A percentile compares a stretch with the other conserved stretches of the same genome.
These are phyloP conservation scores for Emergomyces pasteurianus DNA, from an alignment of 2,329 filamentous ascomycete genomes.

Conservation along the genomic window DNA sequence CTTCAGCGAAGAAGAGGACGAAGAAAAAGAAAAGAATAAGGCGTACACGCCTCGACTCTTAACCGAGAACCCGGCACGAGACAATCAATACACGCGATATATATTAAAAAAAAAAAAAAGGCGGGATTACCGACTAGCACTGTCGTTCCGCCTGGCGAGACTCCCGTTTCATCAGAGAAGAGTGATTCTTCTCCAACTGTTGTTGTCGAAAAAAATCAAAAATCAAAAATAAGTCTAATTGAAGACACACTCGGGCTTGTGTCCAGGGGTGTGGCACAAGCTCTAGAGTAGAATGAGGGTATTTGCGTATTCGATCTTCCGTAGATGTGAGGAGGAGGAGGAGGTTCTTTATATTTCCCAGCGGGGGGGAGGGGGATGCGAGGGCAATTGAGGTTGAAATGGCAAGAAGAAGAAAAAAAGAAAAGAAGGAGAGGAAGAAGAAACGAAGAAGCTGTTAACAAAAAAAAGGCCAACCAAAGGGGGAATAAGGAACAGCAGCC, in stretches of 20 bases:
- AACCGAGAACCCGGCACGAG: background rate
- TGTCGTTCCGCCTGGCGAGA: slow-evolving; percentile 13
- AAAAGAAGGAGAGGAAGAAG: background rate
- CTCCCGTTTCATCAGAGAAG: slow-evolving; percentile 12
- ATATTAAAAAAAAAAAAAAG: slow-evolving; percentile 3
- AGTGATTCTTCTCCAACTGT: slow-evolving; percentile 3
- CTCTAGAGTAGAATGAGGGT: background rate
- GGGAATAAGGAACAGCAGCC: background rate
- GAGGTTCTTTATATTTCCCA: background rate
- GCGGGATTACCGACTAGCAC: slow-evolving; percentile 12
- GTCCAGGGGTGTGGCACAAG: background rate
- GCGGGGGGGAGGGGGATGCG: background rate
- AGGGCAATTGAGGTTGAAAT: background rate
- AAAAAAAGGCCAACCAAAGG: background rate
- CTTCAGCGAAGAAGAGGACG: background rate
- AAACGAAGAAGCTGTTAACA: background rate
- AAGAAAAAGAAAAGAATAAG: background rate
- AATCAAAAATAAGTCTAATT: background rate
- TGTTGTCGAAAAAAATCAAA: background rate
- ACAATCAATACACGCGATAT: no score
- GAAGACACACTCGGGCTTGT: no score
- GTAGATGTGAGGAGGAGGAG: background rate
- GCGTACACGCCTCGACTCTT: background rate
- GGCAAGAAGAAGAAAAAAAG: background rate
- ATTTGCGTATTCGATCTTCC: background rate